These are phyloP conservation scores for Niebla homalea DNA, from an alignment of 495 filamentous ascomycete species.

Conservation along the genomic window DNA sequence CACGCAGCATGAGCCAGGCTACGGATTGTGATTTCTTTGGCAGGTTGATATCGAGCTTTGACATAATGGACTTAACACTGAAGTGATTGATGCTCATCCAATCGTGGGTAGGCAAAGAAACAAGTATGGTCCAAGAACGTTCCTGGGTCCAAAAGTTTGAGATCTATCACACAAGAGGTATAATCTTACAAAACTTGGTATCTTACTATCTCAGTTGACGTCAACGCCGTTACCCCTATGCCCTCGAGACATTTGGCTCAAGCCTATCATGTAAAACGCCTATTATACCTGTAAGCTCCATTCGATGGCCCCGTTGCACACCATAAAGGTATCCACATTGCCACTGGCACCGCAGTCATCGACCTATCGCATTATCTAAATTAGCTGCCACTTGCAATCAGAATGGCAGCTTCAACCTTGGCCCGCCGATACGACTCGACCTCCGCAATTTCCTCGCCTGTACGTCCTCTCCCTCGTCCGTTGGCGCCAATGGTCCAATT, in stretches of 20 bases:
- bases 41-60: background rate
- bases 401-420: slow-evolving; percentile 12
- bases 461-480: background rate
- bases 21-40: too few species aligned
- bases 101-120: background rate
- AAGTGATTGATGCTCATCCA: background rate
- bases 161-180: too few species aligned
- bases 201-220: too few species aligned
- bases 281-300: background rate
- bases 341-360: background rate
- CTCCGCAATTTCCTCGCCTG: slow-evolving; percentile 5
- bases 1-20: too few species aligned
- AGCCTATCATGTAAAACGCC: too few species aligned
- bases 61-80: background rate
- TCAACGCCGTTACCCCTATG: too few species aligned
- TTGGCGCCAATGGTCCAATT: background rate
- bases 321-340: background rate
- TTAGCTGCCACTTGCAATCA: background rate
- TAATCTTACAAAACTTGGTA: too few species aligned
- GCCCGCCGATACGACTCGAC: slow-evolving; percentile 6
- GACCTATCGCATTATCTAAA: background rate
- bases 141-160: too few species aligned
- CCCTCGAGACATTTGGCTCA: too few species aligned
- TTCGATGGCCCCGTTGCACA: background rate
- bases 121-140: too few species aligned